Evolutionary conservation across 2,329 filamentous ascomycete species (phyloP), one percentile per base, ranked within the genome.

Genomic region (Sclerotiophoma versabilis): DNA sequence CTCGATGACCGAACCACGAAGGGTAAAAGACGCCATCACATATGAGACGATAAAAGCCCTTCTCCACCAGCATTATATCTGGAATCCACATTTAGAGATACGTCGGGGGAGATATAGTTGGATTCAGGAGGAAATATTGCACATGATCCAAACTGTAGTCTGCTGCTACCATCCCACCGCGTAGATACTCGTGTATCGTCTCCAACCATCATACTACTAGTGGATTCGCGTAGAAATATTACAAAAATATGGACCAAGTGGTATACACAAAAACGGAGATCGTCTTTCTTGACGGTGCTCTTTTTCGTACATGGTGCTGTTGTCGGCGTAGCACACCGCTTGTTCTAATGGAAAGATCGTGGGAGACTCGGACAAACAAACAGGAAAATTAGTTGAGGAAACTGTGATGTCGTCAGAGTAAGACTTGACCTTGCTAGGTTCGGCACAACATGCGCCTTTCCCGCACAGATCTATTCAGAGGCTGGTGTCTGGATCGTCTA

Each of bases 381-480:
- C 59, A 43, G 53, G 17, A 59, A 59, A 14, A 48, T 58, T 20
- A 53, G 59, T 50, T 45, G 56, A 12, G 22, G n/a, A 12, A 5
- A 15, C 3, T n/a, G 17, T 9, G 5, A 29, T 5, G 12, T 10
- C 2, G 14, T n/a, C 10, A 29, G 14, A 14, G 15, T 4, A 22
- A 3, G 9, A 4, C 12, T 19, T 32, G 17, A 33, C 19, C 8
- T 5, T 12, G 32, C 4, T 19, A 62, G 57, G 33, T 58, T 59
- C 30, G 59, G 59, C 14, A 62, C 59, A 11, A 57, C 59, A 19
- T 62, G 57, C 42, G 45, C 57, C 29, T 62, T 62, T 17, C 20
- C 60, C 3, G 34, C 57, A 5, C 57, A 62, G 29, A 62, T 62
- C n/a, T 50, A 34, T 27, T 43, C 58, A 5, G 43, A 44, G 8